A percentile compares a stretch with the other conserved stretches of the same genome.
These are phyloP conservation scores for Mycena kentingensis DNA, from an alignment of 768 basidiomycete genomes.

Conservation along the genomic window DNA sequence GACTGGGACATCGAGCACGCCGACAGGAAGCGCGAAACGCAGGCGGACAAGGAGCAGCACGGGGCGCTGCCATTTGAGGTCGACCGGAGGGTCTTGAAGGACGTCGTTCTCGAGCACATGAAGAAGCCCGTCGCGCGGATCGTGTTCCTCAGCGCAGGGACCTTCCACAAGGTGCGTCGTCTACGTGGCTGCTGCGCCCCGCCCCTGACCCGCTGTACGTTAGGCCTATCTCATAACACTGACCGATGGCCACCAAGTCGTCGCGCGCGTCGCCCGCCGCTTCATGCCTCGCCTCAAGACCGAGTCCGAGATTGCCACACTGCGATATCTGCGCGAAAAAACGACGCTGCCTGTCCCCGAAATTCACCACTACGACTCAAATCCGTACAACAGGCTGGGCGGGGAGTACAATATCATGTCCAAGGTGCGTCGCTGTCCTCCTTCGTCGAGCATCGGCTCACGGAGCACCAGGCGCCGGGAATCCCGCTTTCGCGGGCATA, in stretches of 20 bases:
- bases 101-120: constrained; percentile 75
- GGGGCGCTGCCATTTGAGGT: constrained; percentile 70
- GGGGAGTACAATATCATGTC: constrained; percentile 89
- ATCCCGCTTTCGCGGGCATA: constrained; percentile 72
- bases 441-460: constrained; percentile 21
- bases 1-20: constrained; percentile 71
- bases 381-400: constrained; percentile 82
- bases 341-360: constrained; percentile 74
- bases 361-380: constrained; percentile 78
- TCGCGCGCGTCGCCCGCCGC: constrained; percentile 79
- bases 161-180: constrained; percentile 73
- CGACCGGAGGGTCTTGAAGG: constrained; percentile 72
- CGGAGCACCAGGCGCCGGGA: constrained; percentile 65
- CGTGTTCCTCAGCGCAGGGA: constrained; percentile 78
- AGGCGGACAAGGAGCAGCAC: constrained; percentile 63
- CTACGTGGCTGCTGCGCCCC: neutral
- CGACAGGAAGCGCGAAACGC: constrained; percentile 66
- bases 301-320: constrained; percentile 84
- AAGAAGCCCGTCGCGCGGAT: constrained; percentile 68
- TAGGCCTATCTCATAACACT: constrained; percentile 81
- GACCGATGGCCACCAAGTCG: constrained; percentile 58
- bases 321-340: constrained; percentile 73
- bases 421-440: constrained; percentile 52
- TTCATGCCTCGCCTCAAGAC: constrained; percentile 89
- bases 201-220: constrained; percentile 4